A percentile compares a stretch with the other conserved stretches of the same genome.
phyloP scores from a whole-genome alignment of 73 alveolate genomes.

The Tetrahymena thermophila region DNA sequence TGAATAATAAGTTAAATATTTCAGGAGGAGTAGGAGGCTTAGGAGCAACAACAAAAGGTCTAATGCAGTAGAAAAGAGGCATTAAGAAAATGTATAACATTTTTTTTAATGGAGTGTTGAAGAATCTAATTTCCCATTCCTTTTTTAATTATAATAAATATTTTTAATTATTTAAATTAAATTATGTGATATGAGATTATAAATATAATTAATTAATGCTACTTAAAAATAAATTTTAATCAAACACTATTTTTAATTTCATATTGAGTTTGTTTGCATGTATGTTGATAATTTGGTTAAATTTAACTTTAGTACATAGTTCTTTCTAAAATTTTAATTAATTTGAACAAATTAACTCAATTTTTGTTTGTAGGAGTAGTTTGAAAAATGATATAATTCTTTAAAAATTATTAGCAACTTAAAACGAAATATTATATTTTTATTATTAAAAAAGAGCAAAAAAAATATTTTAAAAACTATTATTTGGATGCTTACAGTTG shows the following conservation, averaged over 20 bases:
- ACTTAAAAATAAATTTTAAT: no score
- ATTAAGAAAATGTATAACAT: conserved; percentile 25
- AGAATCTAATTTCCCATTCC: conserved; percentile 51
- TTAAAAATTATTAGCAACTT: no score
- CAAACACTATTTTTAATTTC: neutral
- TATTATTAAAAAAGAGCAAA: neutral
- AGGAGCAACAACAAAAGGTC: conserved; percentile 57
- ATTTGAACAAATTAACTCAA: no score
- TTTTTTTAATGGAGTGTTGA: conserved; percentile 40
- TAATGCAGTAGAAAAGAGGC: conserved; percentile 49
- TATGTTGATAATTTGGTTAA: neutral
- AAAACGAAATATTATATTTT: no score
- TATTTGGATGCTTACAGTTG: neutral
- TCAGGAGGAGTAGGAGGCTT: conserved; percentile 35
- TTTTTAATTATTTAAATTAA: no score
- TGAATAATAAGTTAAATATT: conserved; percentile 10
- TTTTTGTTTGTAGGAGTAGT: no score
- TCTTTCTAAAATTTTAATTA: neutral
- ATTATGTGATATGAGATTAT: no score
- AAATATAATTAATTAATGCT: no score
- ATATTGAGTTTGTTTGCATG: neutral
- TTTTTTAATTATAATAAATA: neutral
- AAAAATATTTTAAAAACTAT: neutral
- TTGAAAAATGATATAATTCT: neutral
- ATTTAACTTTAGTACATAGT: no score